These are phyloP conservation scores for Macrotyloma uniflorum DNA, from an alignment of 306 rosid species.

Conservation along the genomic window DNA sequence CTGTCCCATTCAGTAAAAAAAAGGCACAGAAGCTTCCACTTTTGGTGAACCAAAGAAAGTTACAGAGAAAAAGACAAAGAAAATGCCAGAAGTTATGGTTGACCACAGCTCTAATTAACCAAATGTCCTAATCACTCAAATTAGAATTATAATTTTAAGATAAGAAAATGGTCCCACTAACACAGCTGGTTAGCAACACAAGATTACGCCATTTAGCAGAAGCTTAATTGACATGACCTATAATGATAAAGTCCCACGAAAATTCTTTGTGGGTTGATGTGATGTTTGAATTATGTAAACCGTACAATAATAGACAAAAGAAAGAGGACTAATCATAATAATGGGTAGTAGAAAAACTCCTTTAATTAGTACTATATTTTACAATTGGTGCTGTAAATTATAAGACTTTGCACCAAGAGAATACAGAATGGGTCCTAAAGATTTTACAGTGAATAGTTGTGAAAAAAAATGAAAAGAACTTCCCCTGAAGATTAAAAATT, in stretches of 20 bases:
- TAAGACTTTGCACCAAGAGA: constrained; percentile 62
- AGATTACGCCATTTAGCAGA: constrained; percentile 54
- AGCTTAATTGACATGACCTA: constrained; percentile 70
- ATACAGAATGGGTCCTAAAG: constrained; percentile 59
- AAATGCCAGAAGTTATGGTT: constrained; percentile 75
- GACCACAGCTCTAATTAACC: constrained; percentile 58
- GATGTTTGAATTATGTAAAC: constrained; percentile 48
- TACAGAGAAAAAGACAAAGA: constrained; percentile 46
- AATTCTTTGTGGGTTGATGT: constrained; percentile 52
- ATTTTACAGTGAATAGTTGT: constrained; percentile 72
- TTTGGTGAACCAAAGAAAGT: constrained; percentile 62
- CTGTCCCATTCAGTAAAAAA: constrained; percentile 44
- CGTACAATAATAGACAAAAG: constrained; percentile 29
- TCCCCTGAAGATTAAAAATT: constrained; percentile 46
- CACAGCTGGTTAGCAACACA: constrained; percentile 93
- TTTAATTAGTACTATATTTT: constrained; percentile 73
- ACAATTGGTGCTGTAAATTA: constrained; percentile 58
- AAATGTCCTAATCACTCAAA: constrained; percentile 66
- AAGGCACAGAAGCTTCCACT: constrained; percentile 70
- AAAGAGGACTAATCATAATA: constrained; percentile 44
- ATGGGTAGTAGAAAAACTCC: constrained; percentile 40
- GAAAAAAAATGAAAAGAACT: constrained; percentile 32
- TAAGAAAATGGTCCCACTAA: constrained; percentile 54
- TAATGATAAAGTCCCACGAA: constrained; percentile 39
- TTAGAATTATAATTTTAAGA: constrained; percentile 58